Evolutionary conservation across 2,329 filamentous ascomycete species (phyloP), one percentile per base, ranked within the genome.

Genomic region (Penicillium frequentans): DNA sequence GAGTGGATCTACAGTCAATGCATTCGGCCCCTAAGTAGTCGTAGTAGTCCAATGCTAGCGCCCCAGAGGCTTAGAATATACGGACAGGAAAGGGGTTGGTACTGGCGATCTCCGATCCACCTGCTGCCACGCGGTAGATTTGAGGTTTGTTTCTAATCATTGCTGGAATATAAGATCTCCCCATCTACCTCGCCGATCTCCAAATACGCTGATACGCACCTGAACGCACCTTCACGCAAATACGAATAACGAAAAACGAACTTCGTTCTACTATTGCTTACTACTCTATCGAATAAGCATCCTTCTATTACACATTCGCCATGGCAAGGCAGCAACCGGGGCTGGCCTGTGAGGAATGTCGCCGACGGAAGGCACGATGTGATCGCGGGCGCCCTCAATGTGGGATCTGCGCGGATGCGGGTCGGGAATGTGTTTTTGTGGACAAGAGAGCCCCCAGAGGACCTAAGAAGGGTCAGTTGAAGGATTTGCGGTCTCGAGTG

Each of bases 271-370:
- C 10, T 13, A 1, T 23, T 42, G 37, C 39, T 42, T 42, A 42
- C 39, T 42, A 1, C 19, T 23, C 23, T 42, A 42, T 23, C 39
- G 11, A 42, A 23, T 42, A 23, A 19, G 35, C 35, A 39, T 39
- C 19, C 6, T 21, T 23, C 39, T 42, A 23, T 13, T 23, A 11
- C 39, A 42, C 5, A 23, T 42, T 42, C 47, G 33, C 9, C 21
- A 53, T 53, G 50, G 42, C 37, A 27, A 53, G 46, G 26, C 53
- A 55, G 31, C 53, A 55, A 27, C 42, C 47, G 10, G 53, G 46
- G 16, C 46, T 55, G 8, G 53, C 53, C 21, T 55, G 53, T 26
- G 53, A 55, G n/a, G 46, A 55, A 45, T 55, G 53, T 37, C 53
- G 53, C 33, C 42, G 53, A 27, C 53, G 46, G 23, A 55, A 55